Conservation (phyloP, 352 stramenopile genomes). For the Phytophthora kernoviae region DNA sequence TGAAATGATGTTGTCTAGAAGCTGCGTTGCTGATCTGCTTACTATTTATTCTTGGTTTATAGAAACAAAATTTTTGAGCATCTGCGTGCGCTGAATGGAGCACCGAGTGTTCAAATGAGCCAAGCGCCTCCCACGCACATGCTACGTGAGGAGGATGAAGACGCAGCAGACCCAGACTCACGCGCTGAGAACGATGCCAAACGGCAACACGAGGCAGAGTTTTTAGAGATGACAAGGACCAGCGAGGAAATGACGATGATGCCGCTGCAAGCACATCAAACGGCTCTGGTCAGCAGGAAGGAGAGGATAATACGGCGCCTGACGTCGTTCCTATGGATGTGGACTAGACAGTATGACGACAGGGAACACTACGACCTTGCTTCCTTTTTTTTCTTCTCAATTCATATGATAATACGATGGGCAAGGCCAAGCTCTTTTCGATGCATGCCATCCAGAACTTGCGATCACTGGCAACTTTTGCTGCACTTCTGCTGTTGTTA, state of each 20-base stretch:
- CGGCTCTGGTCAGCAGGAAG: constrained; percentile 29
- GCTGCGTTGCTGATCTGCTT: not conserved
- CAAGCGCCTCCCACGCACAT: constrained; percentile 73
- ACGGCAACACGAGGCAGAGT: constrained; percentile 80
- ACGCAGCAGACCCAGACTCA: constrained; percentile 66
- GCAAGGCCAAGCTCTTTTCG: not conserved
- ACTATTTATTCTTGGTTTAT: constrained; percentile 3
- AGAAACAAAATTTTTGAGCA: constrained; percentile 90
- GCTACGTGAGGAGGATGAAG: constrained; percentile 83
- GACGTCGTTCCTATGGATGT: constrained; percentile 81
- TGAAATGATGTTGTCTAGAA: not conserved
- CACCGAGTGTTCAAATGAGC: constrained; percentile 84
- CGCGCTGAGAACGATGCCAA: constrained; percentile 75
- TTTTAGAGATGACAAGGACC: constrained; percentile 81
- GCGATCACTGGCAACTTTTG: not conserved
- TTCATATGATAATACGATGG: constrained; percentile 22
- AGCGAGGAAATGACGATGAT: constrained; percentile 61
- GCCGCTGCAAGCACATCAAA: constrained; percentile 31
- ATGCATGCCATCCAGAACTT: not conserved
- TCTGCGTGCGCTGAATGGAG: constrained; percentile 68
- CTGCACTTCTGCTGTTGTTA: not conserved
- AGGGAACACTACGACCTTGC: not conserved
- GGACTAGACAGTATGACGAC: constrained; percentile 42
- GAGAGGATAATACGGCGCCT: constrained; percentile 55
- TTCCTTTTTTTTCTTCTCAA: constrained; percentile 6